These are phyloP conservation scores for Cladosporium velox DNA, from an alignment of 2,329 filamentous ascomycete genomes.

Conservation along the genomic window DNA sequence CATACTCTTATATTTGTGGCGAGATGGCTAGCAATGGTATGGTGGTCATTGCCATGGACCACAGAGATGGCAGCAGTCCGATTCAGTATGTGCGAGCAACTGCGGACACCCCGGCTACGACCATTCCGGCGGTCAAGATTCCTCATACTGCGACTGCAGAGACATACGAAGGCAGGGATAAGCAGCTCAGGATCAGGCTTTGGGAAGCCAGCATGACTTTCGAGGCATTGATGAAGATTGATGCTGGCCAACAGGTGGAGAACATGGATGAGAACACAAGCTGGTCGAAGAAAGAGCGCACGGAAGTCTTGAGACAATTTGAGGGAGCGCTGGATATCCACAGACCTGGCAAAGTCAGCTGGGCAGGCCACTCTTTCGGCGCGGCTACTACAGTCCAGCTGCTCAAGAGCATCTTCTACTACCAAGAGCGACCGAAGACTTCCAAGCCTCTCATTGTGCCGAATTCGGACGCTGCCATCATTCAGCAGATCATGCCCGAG, in stretches of 20 bases:
- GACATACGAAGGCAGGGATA: conserved; percentile 67
- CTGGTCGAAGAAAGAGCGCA: conserved; percentile 38
- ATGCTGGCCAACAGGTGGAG: conserved; percentile 53
- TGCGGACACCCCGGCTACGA: conserved; percentile 42
- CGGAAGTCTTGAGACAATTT: conserved; percentile 60
- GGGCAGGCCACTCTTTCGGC: conserved; percentile 80
- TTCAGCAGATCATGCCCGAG: conserved; percentile 66
- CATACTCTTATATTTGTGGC: conserved; percentile 80
- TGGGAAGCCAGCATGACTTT: conserved; percentile 77
- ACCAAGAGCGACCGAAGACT: conserved; percentile 43
- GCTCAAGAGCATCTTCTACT: conserved; percentile 76
- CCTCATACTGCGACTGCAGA: conserved; percentile 64
- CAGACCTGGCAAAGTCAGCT: conserved; percentile 71
- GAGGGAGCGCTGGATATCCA: conserved; percentile 65
- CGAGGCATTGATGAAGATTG: conserved; percentile 67
- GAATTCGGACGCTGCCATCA: conserved; percentile 55
- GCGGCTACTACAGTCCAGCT: conserved; percentile 74
- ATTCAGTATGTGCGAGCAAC: conserved; percentile 70
- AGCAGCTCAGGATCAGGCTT: conserved; percentile 71
- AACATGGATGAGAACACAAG: conserved; percentile 50
- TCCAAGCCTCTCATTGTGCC: conserved; percentile 65
- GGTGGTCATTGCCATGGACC: conserved; percentile 78
- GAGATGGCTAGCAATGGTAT: conserved; percentile 79
- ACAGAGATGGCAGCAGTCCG: conserved; percentile 78
- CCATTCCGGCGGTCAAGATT: conserved; percentile 49